These are phyloP conservation scores for Umbelopsis ramanniana DNA, from an alignment of 192 early-diverging fungal genomes.

Conservation along the genomic window DNA sequence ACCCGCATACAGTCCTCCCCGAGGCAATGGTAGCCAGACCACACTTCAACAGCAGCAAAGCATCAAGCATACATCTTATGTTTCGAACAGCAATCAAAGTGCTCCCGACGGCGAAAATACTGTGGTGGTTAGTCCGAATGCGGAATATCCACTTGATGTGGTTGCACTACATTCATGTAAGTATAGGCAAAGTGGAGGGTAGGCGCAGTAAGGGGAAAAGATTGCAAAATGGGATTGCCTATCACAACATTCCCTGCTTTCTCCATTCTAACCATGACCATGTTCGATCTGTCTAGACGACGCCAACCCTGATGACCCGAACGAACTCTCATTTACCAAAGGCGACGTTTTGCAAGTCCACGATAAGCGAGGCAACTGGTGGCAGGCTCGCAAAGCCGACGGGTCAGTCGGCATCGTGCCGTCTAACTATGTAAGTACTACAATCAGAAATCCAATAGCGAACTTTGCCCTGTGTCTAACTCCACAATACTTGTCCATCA, in stretches of 20 bases:
- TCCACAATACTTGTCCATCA: not conserved
- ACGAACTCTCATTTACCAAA: conserved; percentile 89
- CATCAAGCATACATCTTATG: conserved; percentile 13
- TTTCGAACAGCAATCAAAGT: conserved; percentile 9
- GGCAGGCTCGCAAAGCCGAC: conserved; percentile 86
- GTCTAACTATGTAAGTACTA: conserved; percentile 72
- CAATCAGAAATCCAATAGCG: not conserved
- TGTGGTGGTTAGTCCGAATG: conserved; percentile 51
- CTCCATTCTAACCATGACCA: too few relatives aligned
- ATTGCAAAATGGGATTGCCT: not conserved
- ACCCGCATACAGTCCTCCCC: conserved; percentile 29
- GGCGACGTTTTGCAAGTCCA: conserved; percentile 85
- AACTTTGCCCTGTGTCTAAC: not conserved
- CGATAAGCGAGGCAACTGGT: conserved; percentile 97
- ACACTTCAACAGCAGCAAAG: conserved; percentile 1
- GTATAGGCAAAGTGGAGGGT: conserved; percentile 16
- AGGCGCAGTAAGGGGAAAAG: too few relatives aligned
- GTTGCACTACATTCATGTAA: conserved; percentile 72
- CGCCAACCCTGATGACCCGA: conserved; percentile 89
- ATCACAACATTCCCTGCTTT: not conserved
- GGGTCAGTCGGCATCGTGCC: conserved; percentile 88
- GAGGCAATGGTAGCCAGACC: conserved; percentile 1
- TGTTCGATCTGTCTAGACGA: conserved; percentile 56
- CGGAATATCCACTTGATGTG: conserved; percentile 61
- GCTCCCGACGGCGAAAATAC: conserved; percentile 31